Base-by-base conservation (phyloP, 306 rosid species). In the Amphicarpaea edgeworthii region DNA sequence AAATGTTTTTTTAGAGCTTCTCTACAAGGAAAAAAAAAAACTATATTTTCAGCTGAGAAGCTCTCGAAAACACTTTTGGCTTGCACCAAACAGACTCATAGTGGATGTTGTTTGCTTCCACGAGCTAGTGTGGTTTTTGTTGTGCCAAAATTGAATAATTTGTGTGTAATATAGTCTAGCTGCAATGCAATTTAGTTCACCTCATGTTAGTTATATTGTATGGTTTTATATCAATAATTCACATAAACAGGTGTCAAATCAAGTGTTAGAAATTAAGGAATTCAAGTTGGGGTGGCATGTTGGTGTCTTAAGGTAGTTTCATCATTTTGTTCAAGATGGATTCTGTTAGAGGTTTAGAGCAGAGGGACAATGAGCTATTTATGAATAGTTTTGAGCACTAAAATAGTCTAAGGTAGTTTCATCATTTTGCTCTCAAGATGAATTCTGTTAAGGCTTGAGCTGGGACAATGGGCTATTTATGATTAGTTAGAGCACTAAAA, bases 381-480 rank as follows among this genome's bases (percentile, higher is more conserved):
- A 23, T 58, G 40, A 24, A 7, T 20, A 24, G 12, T 55, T n/a
- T n/a, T 57, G 37, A 58, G 20, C 40, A 58, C 64, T 15, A 1
- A 19, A 51, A 12, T 28, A n/a, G n/a, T n/a, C n/a, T 17, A 65
- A 14, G 79, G 37, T 45, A 24, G 61, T 81, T 73, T 3, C 70
- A 45, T 77, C 66, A 77, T 82, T 67, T 70, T 54, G 58, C 60
- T 63, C 21, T n/a, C n/a, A 23, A 62, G 24, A 63, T 50, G 37
- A 38, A 7, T 26, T 24, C 41, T 59, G 9, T 28, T 28, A n/a
- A 38, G 12, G 43, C 43, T 38, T 26, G 41, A 37, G 9, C 28
- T 1, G 28, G 28, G 28, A 24, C 4, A 55, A 20, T 53, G 30
- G 10, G 60, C 0, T 17, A 20, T 53, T 53, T 10, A 20, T 55